Base-by-base conservation (phyloP, 2,329 filamentous ascomycete species). In the Xylariomycetidae sp. region DNA sequence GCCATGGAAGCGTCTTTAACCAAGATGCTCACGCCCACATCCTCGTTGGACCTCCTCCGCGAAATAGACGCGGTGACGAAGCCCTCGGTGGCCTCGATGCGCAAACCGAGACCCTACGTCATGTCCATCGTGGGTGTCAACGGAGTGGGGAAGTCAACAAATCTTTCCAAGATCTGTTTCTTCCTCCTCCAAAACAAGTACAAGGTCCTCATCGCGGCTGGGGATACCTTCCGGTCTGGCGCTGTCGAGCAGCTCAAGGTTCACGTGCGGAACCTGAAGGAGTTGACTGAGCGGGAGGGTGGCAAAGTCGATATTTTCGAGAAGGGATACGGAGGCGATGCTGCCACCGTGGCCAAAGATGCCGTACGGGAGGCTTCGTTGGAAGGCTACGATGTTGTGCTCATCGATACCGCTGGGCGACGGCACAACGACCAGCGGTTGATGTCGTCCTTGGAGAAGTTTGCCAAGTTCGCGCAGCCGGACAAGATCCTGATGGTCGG, bases 401-500 rank as follows among this genome's bases (percentile, higher is more conserved):
- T 98, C 37, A 95, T 98, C 49, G 92, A 98, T 58, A 98, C 92
- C 0, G 92, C 92, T 1, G 92, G 92, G 5, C 81, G 92, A 15
- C 76, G 92, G 29, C 92, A 98, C 65, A 98, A 98, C 53, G 92
- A 98, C 60, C 79, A 88, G 58, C 79, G 92, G 6, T 76, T 98
- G 41, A 98, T 98, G 93, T 92, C 85, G 10, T 90, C 84, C 4
- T 72, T 98, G 22, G 92, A 96, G 61, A 98, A 96, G 56, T 98
- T 98, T 58, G 90, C 87, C 42, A 94, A 95, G 58, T 84, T 96
- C 50, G 92, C 92, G 1, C 79, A 90, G 45, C 93, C 93, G 1
- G 90, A 98, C 63, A 96, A 98, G 71, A 95, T 98, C 44, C 78
- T 98, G 57, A 96, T 98, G 89, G 92, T 98, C 43, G 82, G 78